Evolutionary conservation across 495 filamentous ascomycete species (phyloP), one percentile per base, ranked within the genome.

Genomic region (Gamarada debralockiae): DNA sequence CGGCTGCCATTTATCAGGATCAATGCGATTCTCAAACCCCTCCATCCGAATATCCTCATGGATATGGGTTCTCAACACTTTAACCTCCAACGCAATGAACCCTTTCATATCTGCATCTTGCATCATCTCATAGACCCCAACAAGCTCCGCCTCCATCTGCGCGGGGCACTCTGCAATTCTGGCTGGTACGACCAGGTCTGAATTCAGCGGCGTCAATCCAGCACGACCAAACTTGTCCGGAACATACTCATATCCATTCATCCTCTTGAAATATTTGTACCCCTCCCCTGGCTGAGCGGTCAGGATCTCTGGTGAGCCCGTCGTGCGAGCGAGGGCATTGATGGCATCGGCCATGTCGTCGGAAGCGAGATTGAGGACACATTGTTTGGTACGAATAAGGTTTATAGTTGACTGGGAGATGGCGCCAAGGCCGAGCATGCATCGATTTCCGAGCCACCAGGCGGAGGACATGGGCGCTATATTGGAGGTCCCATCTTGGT

Each of bases 401-500:
- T 76, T 74, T 43, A 63, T 45, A 3, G 71, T 68, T 1, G 72
- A 74, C 55, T 74, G 69, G 23, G 67, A 71, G 44, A 53, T 45
- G 25, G 58, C 56, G 13, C 22, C 62, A 7, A 74, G 55, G n/a
- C 73, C 73, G 14, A 76, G 66, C 56, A 76, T 56, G 61, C 73
- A 74, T 13, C 66, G 66, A 50, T 71, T 58, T 23, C 67, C 71
- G 33, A 74, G 65, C 73, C 72, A 76, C 66, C 64, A 76, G 46
- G 69, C 73, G 34, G 73, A 74, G 15, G 73, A 76, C 48, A 74
- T 73, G 8, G 70, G 66, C 7, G 55, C 60, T 34, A 76, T 70
- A 53, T 74, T 74, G 54, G 58, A 53, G 15, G 70, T 68, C 3
- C 64, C 63, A 53, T 74, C 70, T 60, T 64, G 64, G 52, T 76